Evolutionary conservation across 1,284 basidiomycete genomes (phyloP), one percentile per base, ranked within the genome.

Genomic region (Naganishia albida): DNA sequence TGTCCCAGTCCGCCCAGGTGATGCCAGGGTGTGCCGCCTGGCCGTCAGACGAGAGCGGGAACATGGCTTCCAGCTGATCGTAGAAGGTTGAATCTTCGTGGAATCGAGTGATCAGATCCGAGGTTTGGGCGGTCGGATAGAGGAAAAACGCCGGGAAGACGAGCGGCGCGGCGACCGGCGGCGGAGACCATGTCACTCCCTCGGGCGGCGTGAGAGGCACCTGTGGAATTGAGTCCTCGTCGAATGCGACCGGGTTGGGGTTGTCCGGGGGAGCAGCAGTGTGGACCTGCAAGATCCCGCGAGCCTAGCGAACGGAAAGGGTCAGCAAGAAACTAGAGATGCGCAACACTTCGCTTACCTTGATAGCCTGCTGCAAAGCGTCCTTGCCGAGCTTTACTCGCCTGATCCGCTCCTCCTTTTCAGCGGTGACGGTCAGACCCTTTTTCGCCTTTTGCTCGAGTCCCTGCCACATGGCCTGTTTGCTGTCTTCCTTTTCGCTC

Each of bases 141-240:
- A 97, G 83, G 77, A 98, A 88, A 80, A 96, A 90, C 23, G 90
- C 87, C 4, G 95, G 93, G 74, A 96, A 81, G 66, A 95, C 81
- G 57, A 98, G 80, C 0, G 89, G 86, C 74, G 80, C 88, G 81
- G 72, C 71, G 7, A 72, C 85, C 80, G 74, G 72, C 0, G 78
- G 74, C 0, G 54, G 84, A 72, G 74, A 85, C 88, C 78, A 91
- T 84, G 67, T 84, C 81, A 70, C 71, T n/a, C 56, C 56, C 20
- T 60, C 56, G 25, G 56, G 56, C 1, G 56, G 38, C 12, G 46
- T 60, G 12, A 60, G 46, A 15, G 75, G 67, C 34, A 42, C 79
- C 23, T 30, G 44, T 3, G 73, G 71, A 1, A 67, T 67, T 6
- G 65, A 54, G 34, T 72, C 69, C 6, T 77, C 74, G 2, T 84